Evolutionary conservation across 352 stramenopile species (phyloP).

Genomic region (Globisporangium megalacanthum): DNA sequence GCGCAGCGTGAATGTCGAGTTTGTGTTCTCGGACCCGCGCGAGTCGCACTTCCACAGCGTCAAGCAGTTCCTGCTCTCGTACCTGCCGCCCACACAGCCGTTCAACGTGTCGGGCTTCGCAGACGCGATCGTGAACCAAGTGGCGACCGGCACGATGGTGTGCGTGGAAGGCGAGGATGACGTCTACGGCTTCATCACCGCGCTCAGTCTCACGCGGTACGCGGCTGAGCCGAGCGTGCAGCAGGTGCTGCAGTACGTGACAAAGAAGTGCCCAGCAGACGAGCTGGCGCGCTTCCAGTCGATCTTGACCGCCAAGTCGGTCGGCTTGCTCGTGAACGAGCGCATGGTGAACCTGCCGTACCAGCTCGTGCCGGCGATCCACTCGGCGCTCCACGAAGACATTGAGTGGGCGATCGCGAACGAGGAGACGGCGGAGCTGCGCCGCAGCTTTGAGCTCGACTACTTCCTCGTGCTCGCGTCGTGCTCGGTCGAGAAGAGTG

Average conservation of each 20-base stretch:
- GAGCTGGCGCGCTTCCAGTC: constrained; percentile 48
- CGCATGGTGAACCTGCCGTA: constrained; percentile 87
- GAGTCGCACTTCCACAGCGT: constrained; percentile 84
- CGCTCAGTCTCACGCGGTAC: constrained; percentile 59
- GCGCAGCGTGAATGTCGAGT: constrained; percentile 67
- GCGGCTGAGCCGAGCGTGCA: constrained; percentile 47
- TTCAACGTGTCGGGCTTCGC: constrained; percentile 81
- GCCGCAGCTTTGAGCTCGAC: constrained; percentile 69
- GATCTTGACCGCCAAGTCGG: constrained; percentile 50
- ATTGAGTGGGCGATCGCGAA: constrained; percentile 83
- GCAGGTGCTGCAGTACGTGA: constrained; percentile 73
- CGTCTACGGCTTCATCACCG: constrained; percentile 85
- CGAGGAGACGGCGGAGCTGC: constrained; percentile 53
- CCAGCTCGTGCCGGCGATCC: constrained; percentile 73
- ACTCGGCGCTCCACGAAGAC: constrained; percentile 78
- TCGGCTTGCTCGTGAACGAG: constrained; percentile 75
- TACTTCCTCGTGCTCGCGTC: constrained; percentile 77
- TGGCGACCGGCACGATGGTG: constrained; percentile 72
- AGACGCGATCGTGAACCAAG: constrained; percentile 69
- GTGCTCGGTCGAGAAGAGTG: constrained; percentile 53
- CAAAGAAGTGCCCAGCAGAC: constrained; percentile 57
- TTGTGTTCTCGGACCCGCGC: constrained; percentile 77
- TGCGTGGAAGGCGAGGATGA: constrained; percentile 75
- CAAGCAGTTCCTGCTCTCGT: constrained; percentile 77
- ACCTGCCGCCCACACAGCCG: constrained; percentile 65